A percentile compares a stretch with the other conserved stretches of the same genome.
phyloP scores from a whole-genome alignment of 495 filamentous ascomycete genomes.

The Viridothelium virens region DNA sequence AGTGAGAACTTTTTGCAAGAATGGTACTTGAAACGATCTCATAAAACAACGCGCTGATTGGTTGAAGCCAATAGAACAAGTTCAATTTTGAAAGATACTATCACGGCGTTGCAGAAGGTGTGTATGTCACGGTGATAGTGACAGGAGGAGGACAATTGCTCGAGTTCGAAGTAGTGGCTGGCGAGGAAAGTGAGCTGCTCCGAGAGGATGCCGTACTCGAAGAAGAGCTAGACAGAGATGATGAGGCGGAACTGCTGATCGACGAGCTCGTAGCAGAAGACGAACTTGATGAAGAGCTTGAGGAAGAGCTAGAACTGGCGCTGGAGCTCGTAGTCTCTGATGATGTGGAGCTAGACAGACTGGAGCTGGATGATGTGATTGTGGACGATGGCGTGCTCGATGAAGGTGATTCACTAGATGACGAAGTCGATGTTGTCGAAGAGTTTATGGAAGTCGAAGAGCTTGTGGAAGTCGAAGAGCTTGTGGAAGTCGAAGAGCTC shows the following conservation, averaged over 20 bases:
- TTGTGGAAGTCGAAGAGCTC: neutral
- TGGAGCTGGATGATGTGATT: neutral
- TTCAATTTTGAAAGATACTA: neutral
- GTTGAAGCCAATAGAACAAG: neutral
- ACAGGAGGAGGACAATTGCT: constrained; percentile 1
- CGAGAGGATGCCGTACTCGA: neutral
- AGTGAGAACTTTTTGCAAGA: neutral
- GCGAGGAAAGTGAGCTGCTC: neutral
- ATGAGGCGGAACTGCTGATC: neutral
- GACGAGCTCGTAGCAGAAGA: neutral
- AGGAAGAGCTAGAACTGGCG: neutral
- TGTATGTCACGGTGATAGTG: neutral
- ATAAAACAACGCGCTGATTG: neutral
- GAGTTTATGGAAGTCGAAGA: neutral
- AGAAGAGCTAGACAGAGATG: neutral
- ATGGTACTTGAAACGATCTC: neutral
- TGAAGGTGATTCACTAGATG: neutral
- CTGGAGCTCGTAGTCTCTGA: neutral
- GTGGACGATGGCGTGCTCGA: neutral
- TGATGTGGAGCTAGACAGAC: neutral
- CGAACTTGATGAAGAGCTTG: constrained; percentile 14
- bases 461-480: neutral
- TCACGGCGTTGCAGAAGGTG: neutral
- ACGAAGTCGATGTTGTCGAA: constrained; percentile 7
- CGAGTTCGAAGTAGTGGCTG: neutral